Base-by-base conservation (phyloP, 2,329 filamentous ascomycete genomes). In the Pseudogymnoascus sp. region DNA sequence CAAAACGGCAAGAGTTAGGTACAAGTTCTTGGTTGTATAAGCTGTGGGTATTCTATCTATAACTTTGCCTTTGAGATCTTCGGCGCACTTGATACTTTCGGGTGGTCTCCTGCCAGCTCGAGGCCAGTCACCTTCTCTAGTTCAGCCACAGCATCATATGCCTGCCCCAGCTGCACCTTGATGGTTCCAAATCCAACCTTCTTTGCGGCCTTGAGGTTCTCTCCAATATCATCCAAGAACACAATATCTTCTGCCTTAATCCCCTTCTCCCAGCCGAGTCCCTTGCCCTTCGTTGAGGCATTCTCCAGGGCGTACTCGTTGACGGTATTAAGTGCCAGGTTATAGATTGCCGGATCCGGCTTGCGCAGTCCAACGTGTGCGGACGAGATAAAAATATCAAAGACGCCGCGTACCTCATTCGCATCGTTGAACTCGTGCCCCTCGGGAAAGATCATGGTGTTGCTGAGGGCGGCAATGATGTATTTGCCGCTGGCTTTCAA, bases 281-380 rank as follows among this genome's bases (percentile, higher is more conserved):
- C 67, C 65, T 66, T 67, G 76, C 78, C 65, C 76, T 72, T 72
- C 13, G 75, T 74, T 2, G 67, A 61, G 2, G 77, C 76, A 58
- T 84, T 84, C 25, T 77, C 74, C 70, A 76, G 79, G 1, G 86
- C 84, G 66, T 84, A 84, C 64, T 82, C 79, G 68, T 89, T 80
- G 66, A 94, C 79, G 67, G 84, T 80, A 61, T 80, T 74, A 55
- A 96, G 73, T 0, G 93, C 87, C 65, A 89, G 79, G 67, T 85
- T 77, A 69, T 97, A 99, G 61, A 97, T 93, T 60, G 79, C 80
- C 0, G 87, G 84, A 67, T 96, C 89, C 0, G 94, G 94, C 70
- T 97, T 99, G 61, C 94, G 80, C 67, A 97, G 78, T 0, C 93
- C 92, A 0, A 93, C 86, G 70, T 96, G 92, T 1, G 92, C 92